phyloP scores from a whole-genome alignment of 2,329 filamentous ascomycete genomes.

The Aspergillus melleus region DNA sequence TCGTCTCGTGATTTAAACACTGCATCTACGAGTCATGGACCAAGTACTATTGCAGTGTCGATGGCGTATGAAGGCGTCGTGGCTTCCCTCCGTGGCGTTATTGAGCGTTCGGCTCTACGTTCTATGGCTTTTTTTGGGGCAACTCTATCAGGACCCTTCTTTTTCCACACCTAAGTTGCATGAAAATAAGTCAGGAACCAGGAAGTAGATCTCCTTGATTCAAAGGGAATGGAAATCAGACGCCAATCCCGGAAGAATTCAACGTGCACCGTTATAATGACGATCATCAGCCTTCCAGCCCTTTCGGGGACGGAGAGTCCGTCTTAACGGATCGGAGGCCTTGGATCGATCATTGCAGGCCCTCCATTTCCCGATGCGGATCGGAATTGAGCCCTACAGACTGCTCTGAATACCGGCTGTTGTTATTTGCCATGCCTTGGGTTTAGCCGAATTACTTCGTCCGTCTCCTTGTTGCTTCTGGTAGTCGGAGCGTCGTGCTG shows the following conservation, averaged over 20 bases:
- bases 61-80: too few relatives aligned
- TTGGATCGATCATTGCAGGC: not conserved
- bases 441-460: constrained; percentile 2
- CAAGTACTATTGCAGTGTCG: not conserved
- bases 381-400: not conserved
- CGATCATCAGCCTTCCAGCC: constrained; percentile 13
- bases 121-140: not conserved
- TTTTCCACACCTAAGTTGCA: not conserved
- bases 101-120: not conserved
- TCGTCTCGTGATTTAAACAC: not conserved
- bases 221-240: not conserved
- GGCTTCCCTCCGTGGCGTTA: not conserved
- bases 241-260: not conserved
- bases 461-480: constrained; percentile 14
- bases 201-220: not conserved
- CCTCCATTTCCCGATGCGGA: not conserved
- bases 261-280: constrained; percentile 8
- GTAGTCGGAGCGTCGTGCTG: not conserved
- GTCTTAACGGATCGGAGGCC: not conserved
- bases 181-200: not conserved
- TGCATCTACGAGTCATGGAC: not conserved
- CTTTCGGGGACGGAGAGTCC: constrained; percentile 17
- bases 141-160: not conserved
- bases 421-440: not conserved
- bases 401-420: not conserved